Base-by-base conservation (phyloP, 2,329 filamentous ascomycete species). In the Paecilomyces formosus region DNA sequence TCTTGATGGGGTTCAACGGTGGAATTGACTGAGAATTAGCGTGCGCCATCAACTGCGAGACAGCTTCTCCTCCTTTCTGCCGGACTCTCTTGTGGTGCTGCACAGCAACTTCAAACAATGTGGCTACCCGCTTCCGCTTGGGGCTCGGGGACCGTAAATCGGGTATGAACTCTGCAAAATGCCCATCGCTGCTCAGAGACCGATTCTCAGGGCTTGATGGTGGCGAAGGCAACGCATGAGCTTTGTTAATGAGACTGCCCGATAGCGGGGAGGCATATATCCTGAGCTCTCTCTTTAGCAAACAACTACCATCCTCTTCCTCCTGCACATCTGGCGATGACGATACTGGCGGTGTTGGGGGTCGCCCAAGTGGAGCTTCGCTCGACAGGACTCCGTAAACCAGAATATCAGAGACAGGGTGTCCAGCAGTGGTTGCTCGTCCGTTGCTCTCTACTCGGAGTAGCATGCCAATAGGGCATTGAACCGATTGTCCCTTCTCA, bases 91-190 rank as follows among this genome's bases (percentile, higher is more conserved):
- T 72, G 59, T 77, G 74, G 64, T 76, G 73, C 54, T 76, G 72
- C 3, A 73, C 69, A 9, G 72, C 75, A 3, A 70, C 69, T 59
- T 77, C 74, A 52, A 77, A 77, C 1, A 77, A 65, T 1, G 69
- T 76, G 45, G 72, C 71, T n/a, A 76, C 72, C 35, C 74, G 70
- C 63, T 76, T 77, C 51, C 75, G 69, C 60, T 77, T 77, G 2
- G 74, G 74, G 52, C 73, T 77, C 3, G 73, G 73, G 1, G 74
- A 74, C 55, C 67, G 66, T 13, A 71, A 61, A 58, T 75, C 72
- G 2, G 70, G 72, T 13, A 77, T 66, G 52, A 77, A 76, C 49
- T 75, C 68, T 15, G 70, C 71, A 61, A 63, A 60, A 56, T 62
- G 56, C 33, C 61, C 64, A 59, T 63, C 39, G 8, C 56, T 57